phyloP scores from a whole-genome alignment of 768 basidiomycete species.

The Rhodotorula toruloides region DNA sequence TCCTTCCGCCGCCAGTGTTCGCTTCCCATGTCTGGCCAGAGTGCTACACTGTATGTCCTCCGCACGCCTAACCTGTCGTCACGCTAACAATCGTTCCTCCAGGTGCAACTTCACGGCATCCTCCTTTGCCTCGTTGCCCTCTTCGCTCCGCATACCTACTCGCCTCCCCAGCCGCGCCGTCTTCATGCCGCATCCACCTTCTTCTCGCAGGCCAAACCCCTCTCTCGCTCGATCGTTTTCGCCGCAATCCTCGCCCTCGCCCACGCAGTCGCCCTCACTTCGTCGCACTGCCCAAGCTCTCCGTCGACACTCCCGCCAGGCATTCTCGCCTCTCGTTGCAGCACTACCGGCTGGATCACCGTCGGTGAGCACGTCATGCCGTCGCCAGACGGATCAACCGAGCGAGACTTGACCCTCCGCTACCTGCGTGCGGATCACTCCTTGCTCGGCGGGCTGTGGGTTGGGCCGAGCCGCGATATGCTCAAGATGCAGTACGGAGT shows the following conservation, averaged over 20 bases:
- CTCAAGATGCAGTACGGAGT: conserved; percentile 48
- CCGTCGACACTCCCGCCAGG: conserved; percentile 37
- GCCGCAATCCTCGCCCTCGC: conserved; percentile 6
- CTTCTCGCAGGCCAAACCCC: background rate
- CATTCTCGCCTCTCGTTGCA: conserved; percentile 63
- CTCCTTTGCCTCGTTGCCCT: conserved; percentile 18
- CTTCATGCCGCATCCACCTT: background rate
- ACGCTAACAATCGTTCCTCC: background rate
- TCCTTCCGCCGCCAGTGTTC: background rate
- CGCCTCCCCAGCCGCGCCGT: background rate
- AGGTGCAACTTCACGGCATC: conserved; percentile 30
- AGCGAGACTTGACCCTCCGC: conserved; percentile 45
- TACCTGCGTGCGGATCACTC: conserved; percentile 58
- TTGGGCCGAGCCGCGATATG: conserved; percentile 44
- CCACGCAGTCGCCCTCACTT: conserved; percentile 3
- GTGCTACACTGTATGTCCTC: conserved; percentile 22
- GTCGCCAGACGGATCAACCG: background rate
- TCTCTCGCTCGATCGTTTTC: background rate
- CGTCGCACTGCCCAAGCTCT: conserved; percentile 21
- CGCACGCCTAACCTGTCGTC: background rate
- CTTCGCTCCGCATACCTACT: background rate
- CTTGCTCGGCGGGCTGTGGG: conserved; percentile 69
- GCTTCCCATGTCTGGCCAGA: background rate
- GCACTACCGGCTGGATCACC: conserved; percentile 72
- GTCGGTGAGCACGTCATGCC: conserved; percentile 60